Percentiles rank a stretch among this genome's conserved stretches.
Conservation (phyloP, 768 basidiomycete genomes). For the Lepiota subincarnata region DNA sequence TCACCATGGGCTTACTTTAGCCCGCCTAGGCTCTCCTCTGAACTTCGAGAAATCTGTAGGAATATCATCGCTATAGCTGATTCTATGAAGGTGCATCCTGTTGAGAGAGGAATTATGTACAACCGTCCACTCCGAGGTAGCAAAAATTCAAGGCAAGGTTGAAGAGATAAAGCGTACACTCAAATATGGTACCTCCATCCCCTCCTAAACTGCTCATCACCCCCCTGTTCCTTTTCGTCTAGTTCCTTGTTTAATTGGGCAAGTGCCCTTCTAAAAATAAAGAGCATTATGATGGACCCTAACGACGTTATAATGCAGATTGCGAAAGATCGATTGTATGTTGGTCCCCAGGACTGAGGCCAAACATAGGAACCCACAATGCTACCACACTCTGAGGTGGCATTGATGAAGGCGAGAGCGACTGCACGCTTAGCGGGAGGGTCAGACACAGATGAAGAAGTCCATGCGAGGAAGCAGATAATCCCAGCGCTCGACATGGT, state of each 20-base stretch:
- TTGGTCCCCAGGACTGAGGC: constrained; percentile 66
- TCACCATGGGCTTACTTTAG: no score
- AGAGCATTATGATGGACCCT: constrained; percentile 45
- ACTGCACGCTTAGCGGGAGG: constrained; percentile 86
- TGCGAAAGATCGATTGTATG: constrained; percentile 64
- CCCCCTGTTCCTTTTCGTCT: constrained; percentile 34
- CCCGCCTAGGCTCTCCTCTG: no score
- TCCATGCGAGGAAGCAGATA: constrained; percentile 58
- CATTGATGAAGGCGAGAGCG: constrained; percentile 77
- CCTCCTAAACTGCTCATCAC: constrained; percentile 14
- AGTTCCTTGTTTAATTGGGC: constrained; percentile 34
- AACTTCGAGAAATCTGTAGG: no score
- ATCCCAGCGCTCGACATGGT: constrained; percentile 71
- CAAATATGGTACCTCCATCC: constrained; percentile 1
- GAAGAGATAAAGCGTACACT: background rate
- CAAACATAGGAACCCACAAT: constrained; percentile 78
- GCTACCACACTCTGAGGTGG: constrained; percentile 80
- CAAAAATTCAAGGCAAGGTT: no score
- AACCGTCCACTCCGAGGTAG: no score
- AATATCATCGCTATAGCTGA: no score
- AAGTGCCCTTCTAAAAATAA: constrained; percentile 44
- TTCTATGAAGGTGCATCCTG: no score
- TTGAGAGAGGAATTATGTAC: no score
- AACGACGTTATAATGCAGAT: constrained; percentile 64
- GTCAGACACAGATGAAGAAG: constrained; percentile 44